phyloP scores from a whole-genome alignment of 768 basidiomycete species.

The Pisolithus tinctorius region DNA sequence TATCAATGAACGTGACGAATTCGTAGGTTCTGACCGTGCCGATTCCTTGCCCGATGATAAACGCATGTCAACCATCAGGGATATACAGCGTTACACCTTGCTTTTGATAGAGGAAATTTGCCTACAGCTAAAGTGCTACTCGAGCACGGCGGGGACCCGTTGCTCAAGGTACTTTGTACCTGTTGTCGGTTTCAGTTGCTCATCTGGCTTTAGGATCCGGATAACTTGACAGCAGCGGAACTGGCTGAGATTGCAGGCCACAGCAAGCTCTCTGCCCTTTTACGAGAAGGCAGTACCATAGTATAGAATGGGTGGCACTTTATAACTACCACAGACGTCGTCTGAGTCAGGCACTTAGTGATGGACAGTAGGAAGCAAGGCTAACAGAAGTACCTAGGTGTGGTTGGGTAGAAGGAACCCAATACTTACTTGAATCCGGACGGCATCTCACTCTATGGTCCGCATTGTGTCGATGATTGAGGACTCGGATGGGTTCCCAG shows the following conservation, averaged over 20 bases:
- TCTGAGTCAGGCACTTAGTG: no score
- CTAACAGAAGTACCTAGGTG: no score
- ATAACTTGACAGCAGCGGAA: constrained; percentile 54
- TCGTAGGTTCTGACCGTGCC: constrained; percentile 42
- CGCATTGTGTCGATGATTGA: no score
- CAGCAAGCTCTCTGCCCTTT: constrained; percentile 39
- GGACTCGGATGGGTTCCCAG: no score
- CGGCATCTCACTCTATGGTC: no score
- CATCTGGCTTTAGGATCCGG: constrained; percentile 47
- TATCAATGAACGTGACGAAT: constrained; percentile 62
- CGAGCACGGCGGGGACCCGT: constrained; percentile 53
- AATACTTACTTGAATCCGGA: no score
- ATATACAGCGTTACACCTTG: constrained; percentile 82
- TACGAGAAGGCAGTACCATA: constrained; percentile 13
- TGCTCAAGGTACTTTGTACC: constrained; percentile 47
- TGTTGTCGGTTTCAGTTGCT: constrained; percentile 4
- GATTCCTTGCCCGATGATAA: not conserved
- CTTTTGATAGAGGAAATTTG: constrained; percentile 72
- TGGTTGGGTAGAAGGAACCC: no score
- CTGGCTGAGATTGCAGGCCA: constrained; percentile 56
- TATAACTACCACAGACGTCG: not conserved
- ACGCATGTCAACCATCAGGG: constrained; percentile 44
- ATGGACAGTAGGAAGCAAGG: no score
- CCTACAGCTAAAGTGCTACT: constrained; percentile 54
- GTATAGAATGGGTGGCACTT: not conserved